Base-by-base conservation (phyloP, 108 stramenopile species). In the Nitzschia sp. region DNA sequence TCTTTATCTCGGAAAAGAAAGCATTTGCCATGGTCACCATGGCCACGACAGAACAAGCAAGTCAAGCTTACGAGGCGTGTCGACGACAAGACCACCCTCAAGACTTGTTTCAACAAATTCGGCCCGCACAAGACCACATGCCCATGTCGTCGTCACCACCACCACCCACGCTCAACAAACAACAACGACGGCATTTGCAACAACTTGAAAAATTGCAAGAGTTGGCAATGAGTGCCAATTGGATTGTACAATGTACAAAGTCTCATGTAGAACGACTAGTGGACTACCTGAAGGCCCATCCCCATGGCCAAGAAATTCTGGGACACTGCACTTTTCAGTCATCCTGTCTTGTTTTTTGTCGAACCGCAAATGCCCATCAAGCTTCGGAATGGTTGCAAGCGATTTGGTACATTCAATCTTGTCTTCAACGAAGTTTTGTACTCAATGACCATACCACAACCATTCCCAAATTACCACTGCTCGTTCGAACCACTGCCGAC, bases 191-290 rank as follows among this genome's bases (percentile, higher is more conserved):
- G 31, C 59, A 49, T 13, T 19, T 34, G 45, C 1, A 23, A 51
- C 23, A 48, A 6, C 28, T 49, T 1, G 15, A 70, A 29, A 51
- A 64, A 42, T 32, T 35, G 13, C 28, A 28, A 42, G 13, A 56
- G n/a, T 25, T 55, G 1, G 49, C 57, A 54, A 15, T 29, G n/a
- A 23, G 23, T 15, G 51, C 77, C 17, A 86, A 84, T 51, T 24
- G 78, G 13, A 57, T 87, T 3, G 59, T 79, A 24, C 82, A 84
- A 47, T 61, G 80, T 42, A 64, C 80, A 32, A 70, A 60, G 13
- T 84, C 83, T 3, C 86, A 87, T 47, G 42, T 74, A 0, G 68
- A 77, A 46, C 70, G 86, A 47, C 55, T 84, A 47, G 31, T 34
- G 13, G 75, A 71, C 13, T 79, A 66, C 60, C 35, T 76, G 38